A percentile compares a stretch with the other conserved stretches of the same genome.
phyloP scores from a whole-genome alignment of 2,329 filamentous ascomycete genomes.

The Torrubiellomyces zombiae region DNA sequence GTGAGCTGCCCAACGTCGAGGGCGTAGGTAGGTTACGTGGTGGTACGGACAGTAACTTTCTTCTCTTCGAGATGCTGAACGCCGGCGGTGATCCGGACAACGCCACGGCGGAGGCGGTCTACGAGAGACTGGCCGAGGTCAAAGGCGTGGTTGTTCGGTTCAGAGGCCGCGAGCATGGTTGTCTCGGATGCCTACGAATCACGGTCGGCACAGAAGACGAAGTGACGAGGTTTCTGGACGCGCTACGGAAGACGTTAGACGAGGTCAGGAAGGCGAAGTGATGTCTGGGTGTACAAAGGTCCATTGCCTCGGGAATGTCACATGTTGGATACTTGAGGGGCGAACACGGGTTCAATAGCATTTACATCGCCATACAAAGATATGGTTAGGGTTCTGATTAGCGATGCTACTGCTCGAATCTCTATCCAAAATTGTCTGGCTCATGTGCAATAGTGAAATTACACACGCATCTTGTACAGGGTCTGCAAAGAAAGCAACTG shows the following conservation, averaged over 20 bases:
- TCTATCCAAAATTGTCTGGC: too few relatives aligned
- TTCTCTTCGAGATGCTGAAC: constrained; percentile 79
- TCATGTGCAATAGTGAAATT: too few relatives aligned
- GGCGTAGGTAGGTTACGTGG: constrained; percentile 72
- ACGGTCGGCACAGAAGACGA: constrained; percentile 85
- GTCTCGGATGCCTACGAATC: constrained; percentile 73
- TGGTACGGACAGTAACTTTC: constrained; percentile 69
- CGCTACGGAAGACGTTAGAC: constrained; percentile 36
- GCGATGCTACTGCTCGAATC: too few relatives aligned
- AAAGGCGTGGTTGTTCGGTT: constrained; percentile 88
- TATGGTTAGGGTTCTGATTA: too few relatives aligned
- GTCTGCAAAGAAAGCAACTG: too few relatives aligned
- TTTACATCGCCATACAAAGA: too few relatives aligned
- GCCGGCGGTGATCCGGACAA: constrained; percentile 61
- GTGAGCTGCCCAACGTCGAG: constrained; percentile 54
- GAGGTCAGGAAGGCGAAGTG: constrained; percentile 23
- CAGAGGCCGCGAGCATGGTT: constrained; percentile 81
- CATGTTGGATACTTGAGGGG: too few relatives aligned
- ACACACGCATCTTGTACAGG: too few relatives aligned
- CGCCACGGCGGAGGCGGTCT: constrained; percentile 57
- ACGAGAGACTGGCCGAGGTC: constrained; percentile 69
- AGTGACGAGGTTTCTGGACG: constrained; percentile 59
- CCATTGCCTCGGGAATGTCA: too few relatives aligned
- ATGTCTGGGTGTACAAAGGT: too few relatives aligned
- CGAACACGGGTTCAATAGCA: too few relatives aligned